A percentile compares a stretch with the other conserved stretches of the same genome.
Evolutionary conservation across 179 eudicot species (phyloP).

Genomic region (Heliamphora pulchella): DNA sequence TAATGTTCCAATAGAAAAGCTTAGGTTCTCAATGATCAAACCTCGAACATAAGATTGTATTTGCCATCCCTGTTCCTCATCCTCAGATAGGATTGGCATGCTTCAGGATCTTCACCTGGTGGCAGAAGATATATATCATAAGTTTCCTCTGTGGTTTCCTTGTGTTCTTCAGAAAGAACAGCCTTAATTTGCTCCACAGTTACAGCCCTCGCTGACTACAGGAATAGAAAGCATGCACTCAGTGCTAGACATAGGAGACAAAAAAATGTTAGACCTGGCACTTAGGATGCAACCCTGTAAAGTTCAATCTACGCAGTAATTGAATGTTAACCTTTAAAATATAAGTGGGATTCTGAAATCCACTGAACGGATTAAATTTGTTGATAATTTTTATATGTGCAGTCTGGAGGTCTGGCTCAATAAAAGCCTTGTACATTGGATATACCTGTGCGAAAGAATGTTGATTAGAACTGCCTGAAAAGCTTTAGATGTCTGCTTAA

Average conservation of each 20-base stretch:
- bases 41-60: constrained; percentile 99
- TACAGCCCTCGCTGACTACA: constrained; percentile 59
- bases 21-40: constrained; percentile 20
- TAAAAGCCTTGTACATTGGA: constrained; percentile 97
- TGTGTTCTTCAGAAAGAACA: constrained; percentile 39
- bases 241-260: constrained; percentile 2
- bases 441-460: constrained; percentile 55
- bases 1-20: neutral
- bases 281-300: neutral
- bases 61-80: constrained; percentile 95
- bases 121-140: constrained; percentile 93
- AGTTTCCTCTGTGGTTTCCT: constrained; percentile 62
- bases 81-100: constrained; percentile 92
- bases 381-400: constrained; percentile 83
- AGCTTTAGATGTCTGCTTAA: neutral
- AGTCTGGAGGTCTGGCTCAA: constrained; percentile 92
- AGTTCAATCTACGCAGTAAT: neutral
- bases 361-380: constrained; percentile 92
- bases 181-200: constrained; percentile 60
- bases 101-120: constrained; percentile 98
- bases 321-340: constrained; percentile 52
- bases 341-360: constrained; percentile 84
- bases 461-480: neutral
- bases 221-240: constrained; percentile 12
- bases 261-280: constrained; percentile 19